A percentile compares a stretch with the other conserved stretches of the same genome.
Conservation (phyloP, 2,329 filamentous ascomycete genomes). For the Aspergillus persii region DNA sequence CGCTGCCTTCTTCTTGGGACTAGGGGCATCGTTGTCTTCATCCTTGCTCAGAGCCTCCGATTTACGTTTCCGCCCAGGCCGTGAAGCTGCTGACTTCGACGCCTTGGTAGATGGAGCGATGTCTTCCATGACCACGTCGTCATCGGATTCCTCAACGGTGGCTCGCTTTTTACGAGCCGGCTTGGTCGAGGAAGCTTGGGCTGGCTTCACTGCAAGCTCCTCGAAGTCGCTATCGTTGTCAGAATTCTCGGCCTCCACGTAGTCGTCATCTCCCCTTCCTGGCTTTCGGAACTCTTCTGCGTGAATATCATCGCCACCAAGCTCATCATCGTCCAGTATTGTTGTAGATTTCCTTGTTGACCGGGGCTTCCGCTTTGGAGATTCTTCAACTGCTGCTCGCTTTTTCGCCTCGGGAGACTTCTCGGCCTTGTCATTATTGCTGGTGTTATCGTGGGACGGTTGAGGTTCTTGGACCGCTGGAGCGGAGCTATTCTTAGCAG, state of each 20-base stretch:
- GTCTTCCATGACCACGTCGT: slow-evolving; percentile 56
- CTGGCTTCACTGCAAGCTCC: slow-evolving; percentile 61
- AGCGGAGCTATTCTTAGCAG: slow-evolving; percentile 27
- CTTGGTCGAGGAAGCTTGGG: slow-evolving; percentile 50
- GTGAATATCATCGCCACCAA: slow-evolving; percentile 77
- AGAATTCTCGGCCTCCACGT: slow-evolving; percentile 61
- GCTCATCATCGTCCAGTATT: slow-evolving; percentile 63
- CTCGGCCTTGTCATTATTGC: slow-evolving; percentile 6
- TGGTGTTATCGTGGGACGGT: slow-evolving; percentile 10
- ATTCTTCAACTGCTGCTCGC: slow-evolving; percentile 46
- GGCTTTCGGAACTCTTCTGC: slow-evolving; percentile 66
- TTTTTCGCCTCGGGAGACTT: slow-evolving; percentile 37
- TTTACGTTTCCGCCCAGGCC: slow-evolving; percentile 54
- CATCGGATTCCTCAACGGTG: slow-evolving; percentile 33
- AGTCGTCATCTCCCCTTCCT: slow-evolving; percentile 63
- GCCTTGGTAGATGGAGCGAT: slow-evolving; percentile 47
- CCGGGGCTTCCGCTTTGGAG: slow-evolving; percentile 15
- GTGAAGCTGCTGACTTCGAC: slow-evolving; percentile 41
- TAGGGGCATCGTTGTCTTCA: slow-evolving; percentile 55
- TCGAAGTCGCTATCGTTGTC: slow-evolving; percentile 61
- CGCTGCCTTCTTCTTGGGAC: slow-evolving; percentile 56
- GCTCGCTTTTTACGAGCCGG: slow-evolving; percentile 35
- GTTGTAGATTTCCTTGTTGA: slow-evolving; percentile 34
- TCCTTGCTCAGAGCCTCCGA: slow-evolving; percentile 53
- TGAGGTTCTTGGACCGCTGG: slow-evolving; percentile 19